phyloP scores from a whole-genome alignment of 768 basidiomycete genomes.

The Naganishia randhawae region DNA sequence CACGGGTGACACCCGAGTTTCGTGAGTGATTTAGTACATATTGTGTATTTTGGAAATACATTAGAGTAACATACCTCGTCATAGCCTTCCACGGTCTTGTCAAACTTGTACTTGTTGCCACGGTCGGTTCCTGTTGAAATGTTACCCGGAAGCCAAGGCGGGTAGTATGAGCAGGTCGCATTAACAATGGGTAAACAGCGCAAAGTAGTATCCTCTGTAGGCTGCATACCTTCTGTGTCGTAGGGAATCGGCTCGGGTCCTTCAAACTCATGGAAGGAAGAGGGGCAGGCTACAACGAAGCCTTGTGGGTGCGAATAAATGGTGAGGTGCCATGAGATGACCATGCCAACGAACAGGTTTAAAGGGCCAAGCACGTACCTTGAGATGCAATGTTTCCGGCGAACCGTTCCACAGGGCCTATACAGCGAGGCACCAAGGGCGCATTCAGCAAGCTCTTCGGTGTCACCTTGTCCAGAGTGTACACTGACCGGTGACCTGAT shows the following conservation, averaged over 20 bases:
- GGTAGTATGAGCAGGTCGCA: background rate
- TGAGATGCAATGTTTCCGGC: slow-evolving; percentile 82
- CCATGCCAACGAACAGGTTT: slow-evolving; percentile 53
- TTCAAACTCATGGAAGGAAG: slow-evolving; percentile 80
- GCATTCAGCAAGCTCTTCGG: background rate
- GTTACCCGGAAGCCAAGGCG: background rate
- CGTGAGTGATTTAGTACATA: no score
- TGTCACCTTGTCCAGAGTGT: background rate
- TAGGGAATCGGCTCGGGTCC: slow-evolving; percentile 84
- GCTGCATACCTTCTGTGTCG: slow-evolving; percentile 66
- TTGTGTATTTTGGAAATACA: background rate
- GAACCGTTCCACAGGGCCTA: slow-evolving; percentile 93
- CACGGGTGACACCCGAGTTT: no score
- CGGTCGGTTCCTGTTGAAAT: slow-evolving; percentile 65
- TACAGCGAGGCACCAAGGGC: slow-evolving; percentile 61
- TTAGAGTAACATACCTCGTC: slow-evolving; percentile 62
- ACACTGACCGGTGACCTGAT: slow-evolving; percentile 50
- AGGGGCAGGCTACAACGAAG: slow-evolving; percentile 48
- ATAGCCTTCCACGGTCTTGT: slow-evolving; percentile 81
- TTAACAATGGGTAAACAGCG: slow-evolving; percentile 2
- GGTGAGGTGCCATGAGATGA: slow-evolving; percentile 47
- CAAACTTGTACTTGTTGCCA: slow-evolving; percentile 93
- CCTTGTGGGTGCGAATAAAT: slow-evolving; percentile 22
- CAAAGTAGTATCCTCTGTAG: background rate
- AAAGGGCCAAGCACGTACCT: slow-evolving; percentile 59